phyloP scores from a whole-genome alignment of 345 rosid species.

The Durio zibethinus region DNA sequence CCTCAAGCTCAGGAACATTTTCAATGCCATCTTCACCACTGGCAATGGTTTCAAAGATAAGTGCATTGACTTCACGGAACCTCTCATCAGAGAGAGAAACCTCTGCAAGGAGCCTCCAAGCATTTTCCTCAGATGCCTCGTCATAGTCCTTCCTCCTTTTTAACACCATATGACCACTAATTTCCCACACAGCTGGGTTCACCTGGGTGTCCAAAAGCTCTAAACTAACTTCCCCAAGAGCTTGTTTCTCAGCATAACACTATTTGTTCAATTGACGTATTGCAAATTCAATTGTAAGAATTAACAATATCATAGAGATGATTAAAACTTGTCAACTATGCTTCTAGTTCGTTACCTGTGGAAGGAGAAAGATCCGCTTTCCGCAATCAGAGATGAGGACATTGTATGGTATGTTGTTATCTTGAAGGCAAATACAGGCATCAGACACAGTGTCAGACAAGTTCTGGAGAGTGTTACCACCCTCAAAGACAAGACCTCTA shows the following conservation, averaged over 20 bases:
- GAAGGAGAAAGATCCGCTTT: slow-evolving; percentile 67
- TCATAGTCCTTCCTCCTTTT: slow-evolving; percentile 88
- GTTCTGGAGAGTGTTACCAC: slow-evolving; percentile 57
- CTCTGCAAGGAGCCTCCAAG: slow-evolving; percentile 85
- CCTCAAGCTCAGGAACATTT: slow-evolving; percentile 25
- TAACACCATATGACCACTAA: slow-evolving; percentile 95
- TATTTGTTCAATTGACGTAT: slow-evolving; percentile 35
- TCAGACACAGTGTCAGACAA: slow-evolving; percentile 57
- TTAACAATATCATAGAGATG: neutral
- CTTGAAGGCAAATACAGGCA: slow-evolving; percentile 83
- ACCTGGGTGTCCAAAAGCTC: slow-evolving; percentile 90
- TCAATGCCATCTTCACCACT: slow-evolving; percentile 18
- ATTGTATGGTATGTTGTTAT: slow-evolving; percentile 84
- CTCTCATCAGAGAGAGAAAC: slow-evolving; percentile 89
- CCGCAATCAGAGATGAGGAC: slow-evolving; percentile 83
- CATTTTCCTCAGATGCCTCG: slow-evolving; percentile 85
- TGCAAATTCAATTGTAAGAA: neutral
- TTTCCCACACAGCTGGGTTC: slow-evolving; percentile 99
- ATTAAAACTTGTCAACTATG: neutral
- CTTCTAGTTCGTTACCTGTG: slow-evolving; percentile 59
- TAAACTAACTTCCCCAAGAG: slow-evolving; percentile 80
- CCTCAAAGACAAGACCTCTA: slow-evolving; percentile 80
- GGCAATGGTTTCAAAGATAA: slow-evolving; percentile 60
- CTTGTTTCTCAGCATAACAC: slow-evolving; percentile 98
- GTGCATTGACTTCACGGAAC: slow-evolving; percentile 64